phyloP scores from a whole-genome alignment of 2,329 filamentous ascomycete species.

The Rasamsonia emersonii region DNA sequence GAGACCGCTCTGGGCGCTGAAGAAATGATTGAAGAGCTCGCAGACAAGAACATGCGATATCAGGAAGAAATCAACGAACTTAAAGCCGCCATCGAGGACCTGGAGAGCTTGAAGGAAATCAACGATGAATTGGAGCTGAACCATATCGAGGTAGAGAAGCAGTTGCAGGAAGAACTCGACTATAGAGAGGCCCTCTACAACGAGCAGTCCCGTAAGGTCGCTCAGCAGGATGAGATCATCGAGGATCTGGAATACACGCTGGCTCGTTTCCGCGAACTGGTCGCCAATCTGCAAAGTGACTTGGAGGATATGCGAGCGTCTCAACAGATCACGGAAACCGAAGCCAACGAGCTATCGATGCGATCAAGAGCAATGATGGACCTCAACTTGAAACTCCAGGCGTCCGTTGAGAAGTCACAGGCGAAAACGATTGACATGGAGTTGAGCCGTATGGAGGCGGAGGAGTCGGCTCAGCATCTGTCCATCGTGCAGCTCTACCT shows the following conservation, averaged over 20 bases:
- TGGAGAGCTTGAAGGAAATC: slow-evolving; percentile 83
- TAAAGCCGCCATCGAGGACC: slow-evolving; percentile 70
- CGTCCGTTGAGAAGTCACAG: slow-evolving; percentile 82
- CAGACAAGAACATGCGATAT: slow-evolving; percentile 76
- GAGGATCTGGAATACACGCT: slow-evolving; percentile 88
- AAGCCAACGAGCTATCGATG: slow-evolving; percentile 81
- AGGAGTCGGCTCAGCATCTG: slow-evolving; percentile 81
- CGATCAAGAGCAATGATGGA: slow-evolving; percentile 94
- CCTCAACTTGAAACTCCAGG: slow-evolving; percentile 86
- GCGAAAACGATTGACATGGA: slow-evolving; percentile 92
- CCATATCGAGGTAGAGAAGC: slow-evolving; percentile 85
- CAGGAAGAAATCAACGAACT: slow-evolving; percentile 77
- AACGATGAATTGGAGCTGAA: slow-evolving; percentile 92
- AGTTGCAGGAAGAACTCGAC: slow-evolving; percentile 88
- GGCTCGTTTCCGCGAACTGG: slow-evolving; percentile 78
- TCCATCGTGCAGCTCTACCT: slow-evolving; percentile 83
- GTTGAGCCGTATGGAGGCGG: slow-evolving; percentile 73
- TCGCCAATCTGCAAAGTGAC: slow-evolving; percentile 75
- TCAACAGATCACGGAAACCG: slow-evolving; percentile 83
- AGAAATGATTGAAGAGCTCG: slow-evolving; percentile 87
- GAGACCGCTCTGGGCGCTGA: slow-evolving; percentile 83
- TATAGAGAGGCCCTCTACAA: slow-evolving; percentile 74
- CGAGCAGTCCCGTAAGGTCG: slow-evolving; percentile 67
- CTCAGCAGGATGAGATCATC: slow-evolving; percentile 68
- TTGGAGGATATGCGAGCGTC: slow-evolving; percentile 88